Percentiles rank a stretch among this genome's conserved stretches.
These are phyloP conservation scores for Batrachochytrium dendrobatidis DNA, from an alignment of 371 early-diverging fungal species.

Conservation along the genomic window DNA sequence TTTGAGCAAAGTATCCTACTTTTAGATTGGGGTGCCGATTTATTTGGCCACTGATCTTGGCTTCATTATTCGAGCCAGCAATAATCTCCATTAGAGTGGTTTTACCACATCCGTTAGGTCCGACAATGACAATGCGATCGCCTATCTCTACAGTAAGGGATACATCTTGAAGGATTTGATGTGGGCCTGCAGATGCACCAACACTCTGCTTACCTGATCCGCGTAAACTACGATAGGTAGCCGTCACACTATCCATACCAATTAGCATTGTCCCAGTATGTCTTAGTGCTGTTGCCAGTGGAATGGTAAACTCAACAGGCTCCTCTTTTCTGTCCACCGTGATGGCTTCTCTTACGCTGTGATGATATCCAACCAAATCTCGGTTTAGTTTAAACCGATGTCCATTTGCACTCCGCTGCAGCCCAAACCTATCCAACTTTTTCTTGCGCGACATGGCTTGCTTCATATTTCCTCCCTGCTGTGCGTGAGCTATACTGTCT, in stretches of 20 bases:
- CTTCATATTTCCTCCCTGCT: conserved; percentile 58
- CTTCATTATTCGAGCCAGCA: conserved; percentile 41
- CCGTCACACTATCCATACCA: conserved; percentile 54
- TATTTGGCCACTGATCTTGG: conserved; percentile 52
- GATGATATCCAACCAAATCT: conserved; percentile 23
- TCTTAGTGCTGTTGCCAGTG: conserved; percentile 26
- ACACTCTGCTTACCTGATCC: too few relatives aligned
- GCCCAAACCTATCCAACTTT: conserved; percentile 31
- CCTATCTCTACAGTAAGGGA: conserved; percentile 55
- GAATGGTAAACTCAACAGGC: conserved; percentile 17
- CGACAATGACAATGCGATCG: conserved; percentile 61
- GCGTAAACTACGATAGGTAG: conserved; percentile 50
- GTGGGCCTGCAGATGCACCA: too few relatives aligned
- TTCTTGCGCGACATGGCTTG: conserved; percentile 61
- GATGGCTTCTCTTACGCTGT: conserved; percentile 7
- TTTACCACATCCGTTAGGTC: conserved; percentile 80
- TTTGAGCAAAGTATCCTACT: conserved; percentile 75
- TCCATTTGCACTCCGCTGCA: conserved; percentile 26
- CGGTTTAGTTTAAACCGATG: conserved; percentile 30
- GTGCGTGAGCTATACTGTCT: conserved; percentile 23
- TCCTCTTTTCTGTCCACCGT: conserved; percentile 19
- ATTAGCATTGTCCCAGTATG: conserved; percentile 38
- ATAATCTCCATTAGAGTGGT: conserved; percentile 73
- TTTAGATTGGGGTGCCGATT: conserved; percentile 50
- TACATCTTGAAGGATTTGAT: conserved; percentile 40